phyloP scores from a whole-genome alignment of 2,329 filamentous ascomycete genomes.

The Trichoderma hamatum region DNA sequence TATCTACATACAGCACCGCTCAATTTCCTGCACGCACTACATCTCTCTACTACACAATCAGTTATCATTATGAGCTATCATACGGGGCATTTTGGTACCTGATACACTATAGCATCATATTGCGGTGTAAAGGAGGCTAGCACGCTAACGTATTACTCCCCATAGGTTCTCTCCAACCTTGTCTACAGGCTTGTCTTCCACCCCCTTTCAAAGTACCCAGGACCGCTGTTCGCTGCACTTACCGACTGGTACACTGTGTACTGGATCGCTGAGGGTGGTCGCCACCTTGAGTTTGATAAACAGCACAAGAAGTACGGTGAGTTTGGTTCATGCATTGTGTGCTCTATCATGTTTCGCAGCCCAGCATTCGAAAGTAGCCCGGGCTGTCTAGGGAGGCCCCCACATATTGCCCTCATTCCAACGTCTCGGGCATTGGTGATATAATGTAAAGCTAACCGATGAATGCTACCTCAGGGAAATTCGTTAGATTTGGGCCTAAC shows the following conservation, averaged over 20 bases:
- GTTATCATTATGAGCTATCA: not conserved
- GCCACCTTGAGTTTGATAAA: slow-evolving; percentile 24
- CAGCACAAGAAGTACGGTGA: slow-evolving; percentile 24
- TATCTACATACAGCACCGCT: not conserved
- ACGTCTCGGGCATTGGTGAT: not conserved
- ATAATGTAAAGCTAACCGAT: not conserved
- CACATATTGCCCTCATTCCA: not conserved
- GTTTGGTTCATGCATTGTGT: not conserved
- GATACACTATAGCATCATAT: not conserved
- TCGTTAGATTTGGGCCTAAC: slow-evolving; percentile 27
- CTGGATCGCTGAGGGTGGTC: slow-evolving; percentile 21
- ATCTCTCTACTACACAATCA: not conserved
- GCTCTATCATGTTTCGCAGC: not conserved
- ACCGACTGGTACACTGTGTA: slow-evolving; percentile 30
- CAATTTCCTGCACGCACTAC: not conserved
- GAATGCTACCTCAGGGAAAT: slow-evolving; percentile 13
- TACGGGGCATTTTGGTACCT: not conserved
- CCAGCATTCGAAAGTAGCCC: not conserved
- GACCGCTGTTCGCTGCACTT: slow-evolving; percentile 31
- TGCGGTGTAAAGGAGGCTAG: not conserved
- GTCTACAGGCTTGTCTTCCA: slow-evolving; percentile 31
- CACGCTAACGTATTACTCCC: not conserved
- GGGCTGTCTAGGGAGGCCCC: not conserved
- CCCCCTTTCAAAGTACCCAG: slow-evolving; percentile 32
- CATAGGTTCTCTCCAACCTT: slow-evolving; percentile 15